Evolutionary conservation across 2,329 filamentous ascomycete genomes (phyloP), one percentile per base, ranked within the genome.

Genomic region (Xenosphaeropsis pyriputrescens): DNA sequence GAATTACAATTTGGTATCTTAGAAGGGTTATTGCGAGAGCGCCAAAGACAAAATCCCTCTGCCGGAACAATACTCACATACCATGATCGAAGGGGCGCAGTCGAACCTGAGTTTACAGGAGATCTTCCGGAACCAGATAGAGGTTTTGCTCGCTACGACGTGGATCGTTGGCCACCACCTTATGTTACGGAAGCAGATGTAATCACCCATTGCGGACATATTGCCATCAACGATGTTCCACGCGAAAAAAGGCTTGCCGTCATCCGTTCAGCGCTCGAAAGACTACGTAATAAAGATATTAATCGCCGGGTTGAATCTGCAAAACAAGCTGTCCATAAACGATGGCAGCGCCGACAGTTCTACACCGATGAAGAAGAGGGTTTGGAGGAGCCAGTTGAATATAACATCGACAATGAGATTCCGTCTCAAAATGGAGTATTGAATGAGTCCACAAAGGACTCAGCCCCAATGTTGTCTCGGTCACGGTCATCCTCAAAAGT

Each of bases 351-450:
- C 41, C 69, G 85, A 34, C 74, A 79, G 30, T 93, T 91, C 49
- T 93, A 91, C 50, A 70, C 85, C 1, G 85, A 93, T 41, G 80
- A 86, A 56, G 85, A 93, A 60, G 85, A 93, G 55, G 85, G 85
- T 2, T 70, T 72, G 8, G 54, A 57, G n/a, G 64, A 72, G 2
- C 80, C 80, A 0, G 63, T 70, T 6, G 75, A 72, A 18, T 86
- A 78, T 64, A 63, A 68, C 16, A 65, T 70, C 5, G 67, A 72
- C 12, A 68, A 79, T 32, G 75, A 79, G 45, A 57, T 77, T 9
- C 44, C 51, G n/a, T 43, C 36, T 5, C 36, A 43, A 13, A 42
- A 37, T 38, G 39, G 41, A n/a, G 41, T 43, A 17, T 36, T 33
- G 14, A 54, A 54, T 32, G 38, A 36, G 8, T 13, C 43, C n/a